Evolutionary conservation across 768 basidiomycete genomes (phyloP).

Genomic region (Tulasnella sp.): DNA sequence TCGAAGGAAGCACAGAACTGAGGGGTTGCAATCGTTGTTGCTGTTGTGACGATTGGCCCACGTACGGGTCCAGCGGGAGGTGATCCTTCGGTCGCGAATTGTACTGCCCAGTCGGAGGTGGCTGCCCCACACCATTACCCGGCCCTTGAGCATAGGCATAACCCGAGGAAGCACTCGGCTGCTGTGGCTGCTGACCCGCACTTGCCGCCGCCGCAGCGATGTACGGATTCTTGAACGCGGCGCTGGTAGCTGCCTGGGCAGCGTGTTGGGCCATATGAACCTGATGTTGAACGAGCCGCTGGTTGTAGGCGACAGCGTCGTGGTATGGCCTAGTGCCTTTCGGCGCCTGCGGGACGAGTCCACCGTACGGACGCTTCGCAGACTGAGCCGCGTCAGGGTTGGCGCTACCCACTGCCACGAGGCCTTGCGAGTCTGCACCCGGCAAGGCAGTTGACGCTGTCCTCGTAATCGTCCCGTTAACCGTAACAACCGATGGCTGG

Average conservation of each 20-base stretch:
- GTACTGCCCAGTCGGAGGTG: constrained; percentile 6
- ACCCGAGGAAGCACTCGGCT: constrained; percentile 6
- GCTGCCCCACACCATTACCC: constrained; percentile 20
- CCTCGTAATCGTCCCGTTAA: no score
- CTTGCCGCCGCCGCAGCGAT: constrained; percentile 27
- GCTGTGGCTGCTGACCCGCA: constrained; percentile 18
- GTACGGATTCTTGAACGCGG: constrained; percentile 68
- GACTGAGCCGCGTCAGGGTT: no score
- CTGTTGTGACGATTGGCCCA: not conserved
- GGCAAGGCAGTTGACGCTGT: no score
- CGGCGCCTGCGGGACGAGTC: constrained; percentile 77
- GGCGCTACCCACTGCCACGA: no score
- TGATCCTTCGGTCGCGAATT: not conserved
- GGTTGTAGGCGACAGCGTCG: constrained; percentile 89
- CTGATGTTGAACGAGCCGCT: constrained; percentile 90
- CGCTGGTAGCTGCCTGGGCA: constrained; percentile 51
- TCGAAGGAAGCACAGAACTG: not conserved
- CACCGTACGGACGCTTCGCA: constrained; percentile 85
- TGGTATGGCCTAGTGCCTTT: constrained; percentile 77
- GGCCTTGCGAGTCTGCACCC: no score
- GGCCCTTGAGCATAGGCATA: constrained; percentile 19
- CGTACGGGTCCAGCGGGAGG: constrained; percentile 6
- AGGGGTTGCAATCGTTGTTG: constrained; percentile 17
- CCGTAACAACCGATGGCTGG: not conserved
- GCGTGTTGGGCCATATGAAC: constrained; percentile 63